Evolutionary conservation across 2,329 filamentous ascomycete species (phyloP), one percentile per base, ranked within the genome.

Genomic region (Ophiostoma fasciatum): DNA sequence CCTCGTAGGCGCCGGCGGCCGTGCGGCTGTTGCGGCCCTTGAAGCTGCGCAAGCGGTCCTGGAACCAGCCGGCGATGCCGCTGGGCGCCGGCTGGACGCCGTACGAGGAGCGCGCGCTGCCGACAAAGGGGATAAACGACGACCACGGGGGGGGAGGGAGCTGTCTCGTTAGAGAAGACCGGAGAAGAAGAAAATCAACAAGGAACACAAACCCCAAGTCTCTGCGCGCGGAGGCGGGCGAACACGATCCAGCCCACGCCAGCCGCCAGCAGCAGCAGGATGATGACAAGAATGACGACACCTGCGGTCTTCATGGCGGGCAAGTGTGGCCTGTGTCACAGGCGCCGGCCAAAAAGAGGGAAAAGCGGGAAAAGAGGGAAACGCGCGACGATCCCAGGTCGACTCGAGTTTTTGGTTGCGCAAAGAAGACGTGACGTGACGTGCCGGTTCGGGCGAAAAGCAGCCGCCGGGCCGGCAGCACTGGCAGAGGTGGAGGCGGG

Each of bases 41-140:
- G 52, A 88, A 61, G 25, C 65, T 62, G 50, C 63, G 62, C 43
- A 81, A 51, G 46, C 75, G 74, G 52, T 78, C 71, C 50, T 71
- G 73, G 56, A 90, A 52, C 81, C 82, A 90, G 52, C 78, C 79
- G 41, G 71, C 54, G 40, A 85, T 57, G 46, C 82, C 79, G 45
- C 72, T 66, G 7, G 71, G 50, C 43, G 74, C 56, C 46, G 76
- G 52, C 55, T 68, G 47, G 53, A 70, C 56, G 20, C 61, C 62
- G 51, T 66, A 68, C 4, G 62, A 51, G 23, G 56, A 53, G 13
- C 64, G 58, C 38, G 61, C 56, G 45, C 62, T 59, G 44, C 61
- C 58, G 44, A 61, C 58, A 66, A 87, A 88, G 35, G 82, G 82
- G 50, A 85, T 73, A 56, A 78, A 81, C 36, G 75, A 77, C 23